Evolutionary conservation across 2,329 filamentous ascomycete species (phyloP).

Genomic region (Apiospora marii): DNA sequence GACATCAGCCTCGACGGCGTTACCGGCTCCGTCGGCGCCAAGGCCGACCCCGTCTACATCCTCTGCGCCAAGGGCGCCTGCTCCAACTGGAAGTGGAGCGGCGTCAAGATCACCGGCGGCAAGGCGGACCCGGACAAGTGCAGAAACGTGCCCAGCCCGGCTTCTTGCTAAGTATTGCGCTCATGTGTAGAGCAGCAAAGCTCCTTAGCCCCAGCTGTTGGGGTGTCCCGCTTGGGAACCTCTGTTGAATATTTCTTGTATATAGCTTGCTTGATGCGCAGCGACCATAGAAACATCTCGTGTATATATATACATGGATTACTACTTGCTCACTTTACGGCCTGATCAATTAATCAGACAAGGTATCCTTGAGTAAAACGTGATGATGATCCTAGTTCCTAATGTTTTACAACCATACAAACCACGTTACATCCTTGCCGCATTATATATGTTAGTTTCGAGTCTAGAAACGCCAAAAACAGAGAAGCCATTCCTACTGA

Average conservation of each 20-base stretch:
- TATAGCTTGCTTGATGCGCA: constrained; percentile 15
- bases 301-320: background rate
- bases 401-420: background rate
- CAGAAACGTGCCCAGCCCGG: constrained; percentile 56
- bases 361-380: background rate
- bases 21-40: constrained; percentile 45
- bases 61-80: constrained; percentile 48
- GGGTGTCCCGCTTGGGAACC: background rate
- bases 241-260: background rate
- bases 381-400: background rate
- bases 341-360: background rate
- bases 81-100: constrained; percentile 46
- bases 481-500: background rate
- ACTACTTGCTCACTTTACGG: background rate
- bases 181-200: background rate
- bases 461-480: background rate
- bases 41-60: constrained; percentile 45
- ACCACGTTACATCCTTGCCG: background rate
- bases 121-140: constrained; percentile 58
- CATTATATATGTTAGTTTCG: background rate
- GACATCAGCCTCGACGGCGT: constrained; percentile 50
- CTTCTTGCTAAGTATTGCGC: constrained; percentile 33
- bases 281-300: background rate
- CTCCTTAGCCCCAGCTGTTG: background rate
- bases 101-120: constrained; percentile 48